Evolutionary conservation across 805 yeast genomes (phyloP).

Genomic region (Ogataea nakhonphanomensis): DNA sequence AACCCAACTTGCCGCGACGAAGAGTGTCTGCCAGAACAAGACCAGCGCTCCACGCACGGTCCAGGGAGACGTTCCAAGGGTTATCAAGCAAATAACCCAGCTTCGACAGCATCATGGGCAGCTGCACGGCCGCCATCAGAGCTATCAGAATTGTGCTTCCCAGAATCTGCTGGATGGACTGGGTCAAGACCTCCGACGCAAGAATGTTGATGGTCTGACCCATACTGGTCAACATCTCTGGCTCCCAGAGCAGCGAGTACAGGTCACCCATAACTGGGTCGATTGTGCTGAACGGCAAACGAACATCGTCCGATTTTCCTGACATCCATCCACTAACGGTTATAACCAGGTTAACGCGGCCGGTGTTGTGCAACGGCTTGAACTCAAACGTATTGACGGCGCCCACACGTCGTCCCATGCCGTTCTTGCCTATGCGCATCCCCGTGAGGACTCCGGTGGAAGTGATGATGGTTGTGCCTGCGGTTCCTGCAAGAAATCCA

Average conservation of each 20-base stretch:
- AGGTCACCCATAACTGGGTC: constrained; percentile 98
- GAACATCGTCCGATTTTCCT: constrained; percentile 90
- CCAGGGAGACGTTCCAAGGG: constrained; percentile 97
- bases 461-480: constrained; percentile 93
- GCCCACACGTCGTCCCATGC: constrained; percentile 85
- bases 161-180: constrained; percentile 90
- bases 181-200: constrained; percentile 90
- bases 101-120: constrained; percentile 89
- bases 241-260: constrained; percentile 93
- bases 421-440: constrained; percentile 79
- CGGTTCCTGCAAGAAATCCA: constrained; percentile 92
- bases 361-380: constrained; percentile 86
- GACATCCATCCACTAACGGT: constrained; percentile 98
- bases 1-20: constrained; percentile 83
- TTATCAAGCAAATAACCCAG: constrained; percentile 86
- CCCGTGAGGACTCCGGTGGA: constrained; percentile 90
- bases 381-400: constrained; percentile 93
- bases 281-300: constrained; percentile 92
- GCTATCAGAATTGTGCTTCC: constrained; percentile 90
- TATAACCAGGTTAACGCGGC: constrained; percentile 78
- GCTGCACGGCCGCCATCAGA: constrained; percentile 86
- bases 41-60: constrained; percentile 97
- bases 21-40: constrained; percentile 86
- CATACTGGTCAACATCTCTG: constrained; percentile 91
- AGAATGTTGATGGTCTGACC: constrained; percentile 94